These are phyloP conservation scores for Botrytis elliptica DNA, from an alignment of 2,329 filamentous ascomycete species.

Conservation along the genomic window DNA sequence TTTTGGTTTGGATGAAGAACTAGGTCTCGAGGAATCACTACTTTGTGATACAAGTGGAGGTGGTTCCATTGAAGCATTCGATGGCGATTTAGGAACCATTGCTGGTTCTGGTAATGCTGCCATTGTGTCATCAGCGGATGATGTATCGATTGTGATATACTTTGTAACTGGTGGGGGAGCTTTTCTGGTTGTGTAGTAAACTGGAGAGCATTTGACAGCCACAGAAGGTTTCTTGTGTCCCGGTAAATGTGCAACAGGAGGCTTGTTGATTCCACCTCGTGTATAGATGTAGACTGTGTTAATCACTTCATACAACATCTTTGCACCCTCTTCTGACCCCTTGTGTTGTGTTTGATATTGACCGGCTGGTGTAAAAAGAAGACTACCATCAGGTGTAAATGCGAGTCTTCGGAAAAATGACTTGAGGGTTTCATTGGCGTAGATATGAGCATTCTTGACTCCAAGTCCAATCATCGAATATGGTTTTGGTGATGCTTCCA, in stretches of 20 bases:
- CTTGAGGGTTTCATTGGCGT: constrained; percentile 93
- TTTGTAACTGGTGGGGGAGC: constrained; percentile 70
- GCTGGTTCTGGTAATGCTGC: constrained; percentile 80
- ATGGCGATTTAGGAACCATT: constrained; percentile 52
- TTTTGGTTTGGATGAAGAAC: constrained; percentile 45
- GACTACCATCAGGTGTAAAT: constrained; percentile 91
- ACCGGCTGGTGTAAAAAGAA: constrained; percentile 90
- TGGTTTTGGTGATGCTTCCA: constrained; percentile 81
- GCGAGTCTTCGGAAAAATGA: constrained; percentile 94
- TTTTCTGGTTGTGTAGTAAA: constrained; percentile 80
- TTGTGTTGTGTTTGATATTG: constrained; percentile 83
- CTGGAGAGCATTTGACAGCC: constrained; percentile 88
- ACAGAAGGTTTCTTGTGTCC: constrained; percentile 98
- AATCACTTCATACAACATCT: constrained; percentile 78
- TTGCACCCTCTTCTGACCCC: constrained; percentile 61
- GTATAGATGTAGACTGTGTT: constrained; percentile 99
- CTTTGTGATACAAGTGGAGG: constrained; percentile 59
- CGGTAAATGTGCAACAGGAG: constrained; percentile 89
- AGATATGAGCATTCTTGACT: constrained; percentile 82
- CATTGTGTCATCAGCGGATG: constrained; percentile 80
- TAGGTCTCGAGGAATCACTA: constrained; percentile 43
- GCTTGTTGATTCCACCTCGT: constrained; percentile 91
- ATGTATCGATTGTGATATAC: constrained; percentile 93
- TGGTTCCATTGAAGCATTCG: constrained; percentile 74
- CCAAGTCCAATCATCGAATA: constrained; percentile 53